Base-by-base conservation (phyloP, 2,329 filamentous ascomycete species). In the Metarhizium robertsii region DNA sequence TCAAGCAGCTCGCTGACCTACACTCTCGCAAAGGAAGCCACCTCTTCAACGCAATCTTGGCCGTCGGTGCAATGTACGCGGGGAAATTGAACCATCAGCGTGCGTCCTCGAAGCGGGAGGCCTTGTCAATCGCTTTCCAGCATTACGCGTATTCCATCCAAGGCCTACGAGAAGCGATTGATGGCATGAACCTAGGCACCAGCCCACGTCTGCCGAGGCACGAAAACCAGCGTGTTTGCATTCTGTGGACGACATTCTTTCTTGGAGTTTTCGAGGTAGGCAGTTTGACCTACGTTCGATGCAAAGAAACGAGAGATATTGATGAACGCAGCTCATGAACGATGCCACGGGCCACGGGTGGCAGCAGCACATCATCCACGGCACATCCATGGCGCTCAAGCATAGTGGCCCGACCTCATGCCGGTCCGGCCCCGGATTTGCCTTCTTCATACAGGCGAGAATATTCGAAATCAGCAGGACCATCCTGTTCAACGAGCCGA, bases 201-300 rank as follows among this genome's bases (percentile, higher is more conserved):
- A 11, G 38, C 13, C 13, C 38, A 40, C 13, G 38, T 40, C 13
- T 40, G 13, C 20, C 13, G 10, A 43, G 13, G 25, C 38, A 43
- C 7, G 14, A 51, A 6, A 46, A 59, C 18, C 29, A 55, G 45
- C 40, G 43, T 6, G 49, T 52, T 1, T 50, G 59, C 16, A 57
- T 70, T 2, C 52, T 71, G 0, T 72, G 69, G 69, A 65, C 69
- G 0, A 71, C 69, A 0, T 59, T 70, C 3, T 49, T 70, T 0
- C 56, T 71, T 0, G 69, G 69, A 0, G 50, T 71, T 1, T 71
- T 71, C 8, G 69, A 72, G 60, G 69, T 71, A 6, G 20, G 57
- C 54, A 40, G n/a, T 43, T 14, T 6, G 4, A 11, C 0, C 5
- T n/a, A 18, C 13, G n/a, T 16, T 0, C 14, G 32, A 16, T 16